Evolutionary conservation across 257 asterid species (phyloP).

Genomic region (Petrea volubilis): DNA sequence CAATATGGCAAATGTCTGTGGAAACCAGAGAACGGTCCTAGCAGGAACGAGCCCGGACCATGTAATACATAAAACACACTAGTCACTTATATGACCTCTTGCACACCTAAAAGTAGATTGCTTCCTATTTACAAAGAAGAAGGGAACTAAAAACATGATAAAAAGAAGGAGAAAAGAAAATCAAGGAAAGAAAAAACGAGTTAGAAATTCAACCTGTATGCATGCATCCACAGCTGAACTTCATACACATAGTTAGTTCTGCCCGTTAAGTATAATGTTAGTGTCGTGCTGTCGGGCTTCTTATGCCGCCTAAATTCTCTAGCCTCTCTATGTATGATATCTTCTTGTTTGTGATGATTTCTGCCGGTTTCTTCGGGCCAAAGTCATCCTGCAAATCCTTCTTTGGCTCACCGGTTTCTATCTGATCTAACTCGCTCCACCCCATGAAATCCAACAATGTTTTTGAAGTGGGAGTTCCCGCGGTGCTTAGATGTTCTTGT

Average conservation of each 20-base stretch:
- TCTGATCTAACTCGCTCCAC: conserved; percentile 48
- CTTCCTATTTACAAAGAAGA: conserved; percentile 24
- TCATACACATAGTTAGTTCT: background rate
- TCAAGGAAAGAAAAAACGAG: too few relatives aligned
- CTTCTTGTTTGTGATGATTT: conserved; percentile 49
- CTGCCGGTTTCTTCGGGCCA: conserved; percentile 36
- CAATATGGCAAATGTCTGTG: conserved; percentile 6
- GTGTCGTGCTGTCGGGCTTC: conserved; percentile 92
- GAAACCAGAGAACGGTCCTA: background rate
- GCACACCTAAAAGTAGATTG: conserved; percentile 27
- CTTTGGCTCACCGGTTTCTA: conserved; percentile 26
- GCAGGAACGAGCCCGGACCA: background rate
- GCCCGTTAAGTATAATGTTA: conserved; percentile 31
- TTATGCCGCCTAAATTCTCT: conserved; percentile 67
- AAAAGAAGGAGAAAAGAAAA: too few relatives aligned
- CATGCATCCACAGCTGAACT: conserved; percentile 20
- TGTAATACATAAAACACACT: conserved; percentile 4
- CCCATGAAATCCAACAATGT: conserved; percentile 61
- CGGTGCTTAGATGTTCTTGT: conserved; percentile 22
- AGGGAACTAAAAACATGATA: conserved; percentile 16
- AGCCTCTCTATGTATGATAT: conserved; percentile 64
- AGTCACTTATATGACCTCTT: conserved; percentile 28
- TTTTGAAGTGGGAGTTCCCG: conserved; percentile 38
- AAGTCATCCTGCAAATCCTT: conserved; percentile 33
- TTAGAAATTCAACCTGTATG: background rate